These are phyloP conservation scores for Kickxella alabastrina DNA, from an alignment of 192 early-diverging fungal species.

Conservation along the genomic window DNA sequence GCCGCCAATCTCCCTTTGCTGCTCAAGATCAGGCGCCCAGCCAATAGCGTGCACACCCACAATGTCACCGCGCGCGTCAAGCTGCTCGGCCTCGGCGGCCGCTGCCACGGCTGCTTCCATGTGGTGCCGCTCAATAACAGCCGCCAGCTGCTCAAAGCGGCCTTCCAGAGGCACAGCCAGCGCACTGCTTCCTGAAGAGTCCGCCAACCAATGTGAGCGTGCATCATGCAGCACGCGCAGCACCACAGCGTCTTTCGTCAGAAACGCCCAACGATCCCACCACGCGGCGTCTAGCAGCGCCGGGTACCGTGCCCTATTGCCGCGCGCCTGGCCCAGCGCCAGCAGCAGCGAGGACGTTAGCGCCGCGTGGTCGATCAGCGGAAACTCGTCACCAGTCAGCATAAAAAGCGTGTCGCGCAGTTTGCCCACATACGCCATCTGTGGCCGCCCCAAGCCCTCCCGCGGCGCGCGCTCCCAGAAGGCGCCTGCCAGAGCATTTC, in stretches of 20 bases:
- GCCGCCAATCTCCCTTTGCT: background rate
- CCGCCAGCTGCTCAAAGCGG: constrained; percentile 28
- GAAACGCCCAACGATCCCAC: constrained; percentile 48
- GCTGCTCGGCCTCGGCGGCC: background rate
- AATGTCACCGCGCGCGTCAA: constrained; percentile 8
- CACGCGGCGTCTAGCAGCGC: constrained; percentile 32
- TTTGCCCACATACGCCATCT: constrained; percentile 61
- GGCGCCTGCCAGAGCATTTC: constrained; percentile 30
- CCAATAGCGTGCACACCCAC: constrained; percentile 20
- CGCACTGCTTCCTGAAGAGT: constrained; percentile 3
- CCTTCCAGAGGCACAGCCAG: constrained; percentile 11
- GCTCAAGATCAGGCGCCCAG: background rate
- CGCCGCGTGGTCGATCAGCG: constrained; percentile 51
- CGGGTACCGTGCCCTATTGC: constrained; percentile 40
- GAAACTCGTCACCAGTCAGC: constrained; percentile 64
- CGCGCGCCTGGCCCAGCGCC: constrained; percentile 33
- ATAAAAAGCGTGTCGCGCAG: constrained; percentile 66
- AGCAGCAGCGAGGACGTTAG: constrained; percentile 44
- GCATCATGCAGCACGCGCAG: constrained; percentile 45
- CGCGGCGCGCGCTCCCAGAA: constrained; percentile 42
- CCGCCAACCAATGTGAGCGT: constrained; percentile 33
- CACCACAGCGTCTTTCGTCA: constrained; percentile 37
- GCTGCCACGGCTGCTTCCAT: constrained; percentile 4
- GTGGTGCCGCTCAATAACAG: constrained; percentile 18
- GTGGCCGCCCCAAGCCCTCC: constrained; percentile 13